Conservation (phyloP, 352 stramenopile species). For the Globisporangium solare region DNA sequence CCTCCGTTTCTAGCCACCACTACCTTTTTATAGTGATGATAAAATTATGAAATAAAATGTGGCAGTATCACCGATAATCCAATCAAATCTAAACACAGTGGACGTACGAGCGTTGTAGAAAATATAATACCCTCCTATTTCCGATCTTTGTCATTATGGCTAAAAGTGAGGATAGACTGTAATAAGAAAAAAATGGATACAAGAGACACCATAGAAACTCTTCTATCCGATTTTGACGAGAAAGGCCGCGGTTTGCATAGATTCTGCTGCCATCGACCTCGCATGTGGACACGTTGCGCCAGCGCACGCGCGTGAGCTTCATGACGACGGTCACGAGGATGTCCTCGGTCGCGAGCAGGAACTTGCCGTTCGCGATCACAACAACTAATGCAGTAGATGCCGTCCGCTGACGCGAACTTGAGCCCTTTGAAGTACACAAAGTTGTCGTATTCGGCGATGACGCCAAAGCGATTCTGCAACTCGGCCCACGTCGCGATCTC, state of each 20-base stretch:
- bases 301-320: slow-evolving; percentile 14
- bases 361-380: slow-evolving; percentile 31
- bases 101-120: no score
- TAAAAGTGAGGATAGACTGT: no score
- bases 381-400: slow-evolving; percentile 33
- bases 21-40: no score
- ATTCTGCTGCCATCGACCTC: slow-evolving; percentile 25
- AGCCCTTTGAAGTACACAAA: slow-evolving; percentile 25
- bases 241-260: slow-evolving; percentile 19
- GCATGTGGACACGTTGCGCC: slow-evolving; percentile 24
- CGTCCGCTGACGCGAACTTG: slow-evolving; percentile 29
- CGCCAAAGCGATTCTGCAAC: slow-evolving; percentile 12
- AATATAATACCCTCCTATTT: no score
- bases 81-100: no score
- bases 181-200: no score
- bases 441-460: slow-evolving; percentile 12
- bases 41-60: no score
- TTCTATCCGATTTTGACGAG: no score
- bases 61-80: no score
- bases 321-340: slow-evolving; percentile 23
- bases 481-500: slow-evolving; percentile 21
- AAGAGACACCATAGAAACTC: no score
- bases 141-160: no score
- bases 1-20: no score
- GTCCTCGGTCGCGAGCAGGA: slow-evolving; percentile 21